Conservation (phyloP, 2,329 filamentous ascomycete genomes). For the Berkeleyomyces basicola region DNA sequence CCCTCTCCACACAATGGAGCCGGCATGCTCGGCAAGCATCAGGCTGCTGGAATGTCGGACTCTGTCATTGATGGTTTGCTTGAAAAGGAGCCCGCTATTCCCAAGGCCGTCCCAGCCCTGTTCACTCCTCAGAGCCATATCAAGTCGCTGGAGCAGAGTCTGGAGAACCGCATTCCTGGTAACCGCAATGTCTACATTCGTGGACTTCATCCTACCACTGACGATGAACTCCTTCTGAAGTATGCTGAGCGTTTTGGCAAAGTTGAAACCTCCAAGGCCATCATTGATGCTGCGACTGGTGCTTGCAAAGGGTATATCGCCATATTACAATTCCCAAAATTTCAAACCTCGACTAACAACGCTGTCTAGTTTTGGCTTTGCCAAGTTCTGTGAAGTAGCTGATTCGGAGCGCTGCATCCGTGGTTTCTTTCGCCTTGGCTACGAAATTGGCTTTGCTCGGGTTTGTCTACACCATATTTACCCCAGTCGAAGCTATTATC, state of each 20-base stretch:
- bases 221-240: constrained; percentile 68
- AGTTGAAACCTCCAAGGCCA: constrained; percentile 94
- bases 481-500: constrained; percentile 5
- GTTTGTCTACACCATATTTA: constrained; percentile 32
- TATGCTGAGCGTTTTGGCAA: constrained; percentile 82
- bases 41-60: constrained; percentile 26
- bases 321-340: background rate
- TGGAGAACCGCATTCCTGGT: constrained; percentile 78
- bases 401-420: constrained; percentile 93
- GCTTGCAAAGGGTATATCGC: constrained; percentile 78
- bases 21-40: constrained; percentile 28
- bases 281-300: constrained; percentile 85
- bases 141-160: constrained; percentile 81
- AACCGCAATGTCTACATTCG: constrained; percentile 98
- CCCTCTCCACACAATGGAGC: constrained; percentile 47
- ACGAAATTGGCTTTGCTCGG: constrained; percentile 92
- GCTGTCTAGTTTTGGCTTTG: constrained; percentile 69
- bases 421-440: constrained; percentile 84
- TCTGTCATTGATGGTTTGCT: constrained; percentile 46
- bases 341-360: background rate
- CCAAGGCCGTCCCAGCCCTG: constrained; percentile 75
- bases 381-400: constrained; percentile 76
- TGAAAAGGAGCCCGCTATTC: constrained; percentile 65
- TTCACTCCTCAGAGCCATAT: constrained; percentile 71
- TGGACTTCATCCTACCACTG: constrained; percentile 85